Evolutionary conservation across 108 stramenopile species (phyloP), one percentile per base, ranked within the genome.

Genomic region (Aurantiochytrium sp.): DNA sequence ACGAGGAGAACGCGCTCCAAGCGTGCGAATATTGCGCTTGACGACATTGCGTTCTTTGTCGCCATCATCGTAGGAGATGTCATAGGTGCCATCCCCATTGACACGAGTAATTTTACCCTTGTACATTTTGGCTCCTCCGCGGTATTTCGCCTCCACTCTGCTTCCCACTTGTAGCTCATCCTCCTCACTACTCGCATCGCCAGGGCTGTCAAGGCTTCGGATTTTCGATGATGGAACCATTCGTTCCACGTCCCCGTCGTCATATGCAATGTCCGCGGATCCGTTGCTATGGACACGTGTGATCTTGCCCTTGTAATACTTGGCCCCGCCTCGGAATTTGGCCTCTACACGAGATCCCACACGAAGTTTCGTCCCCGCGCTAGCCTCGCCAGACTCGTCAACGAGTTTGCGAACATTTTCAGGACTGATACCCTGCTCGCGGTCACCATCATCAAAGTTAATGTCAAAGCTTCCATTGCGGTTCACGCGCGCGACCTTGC

Each of bases 391-490:
- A n/a, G n/a, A n/a, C 35, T 69, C 64, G 35, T 69, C 25, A 69
- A 5, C 73, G 10, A 83, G 44, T 16, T 28, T 83, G 23, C 73
- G 19, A 10, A 51, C 51, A 1, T 83, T 23, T 12, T 83, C 8
- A 12, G 28, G 23, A 6, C 0, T 83, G 49, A 83, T n/a, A 10
- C 16, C 23, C 12, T 44, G 73, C 12, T 83, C 73, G 73, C 73
- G 44, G 51, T 83, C 73, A 1, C 73, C 73, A 23, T 83, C 73
- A 53, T 83, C 89, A 72, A 90, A 94, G 23, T 16, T 72, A 72
- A 94, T 89, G 58, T 87, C 88, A 60, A 76, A 95, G 4, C 88
- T 92, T 0, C 93, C 94, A 51, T 94, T 92, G 28, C 28, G 89
- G 58, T 92, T 91, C 8, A 89, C 89, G 19, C 72, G 23, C 5